Evolutionary conservation across 2,329 filamentous ascomycete species (phyloP), one percentile per base, ranked within the genome.

Genomic region (Diaporthe eres): DNA sequence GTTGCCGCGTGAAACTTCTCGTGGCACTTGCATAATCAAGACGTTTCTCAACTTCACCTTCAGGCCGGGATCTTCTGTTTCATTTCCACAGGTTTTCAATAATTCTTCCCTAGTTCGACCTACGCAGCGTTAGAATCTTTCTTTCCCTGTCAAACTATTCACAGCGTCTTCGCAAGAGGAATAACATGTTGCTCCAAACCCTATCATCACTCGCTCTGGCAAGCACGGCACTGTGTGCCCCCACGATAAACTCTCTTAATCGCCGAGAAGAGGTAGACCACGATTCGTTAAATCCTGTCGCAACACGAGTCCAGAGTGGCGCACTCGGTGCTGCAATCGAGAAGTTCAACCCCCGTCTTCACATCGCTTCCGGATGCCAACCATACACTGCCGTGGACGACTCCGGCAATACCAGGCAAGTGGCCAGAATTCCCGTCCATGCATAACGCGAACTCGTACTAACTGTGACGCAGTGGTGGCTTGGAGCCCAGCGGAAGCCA

Each of bases 401-500:
- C 13, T 61, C 67, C 28, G 76, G 77, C n/a, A 73, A 80, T 57
- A 76, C 55, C 63, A 71, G 37, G 72, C 55, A 74, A 67, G 47
- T 77, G 17, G 37, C 53, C 31, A 58, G 37, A 13, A 8, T 9
- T 55, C 15, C 55, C 15, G 44, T 1, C 8, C 47, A n/a, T 10
- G 31, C 15, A 39, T 5, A 25, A 15, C 8, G 22, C 9, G 10
- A 55, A 25, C 3, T 49, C 22, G 22, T 17, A 25, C 71, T 73
- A 42, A 73, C 22, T n/a, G 53, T 44, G 37, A 25, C 15, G 13
- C 47, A 82, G 84, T 58, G 83, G 82, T 47, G 85, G 85, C 37
- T 76, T 86, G 25, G 74, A 80, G 37, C 76, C 81, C 22, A 80
- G 72, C n/a, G 83, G 83, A 28, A 77, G 72, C 31, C 77, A 80